Percentiles rank a stretch among this genome's conserved stretches.
Conservation (phyloP, 768 basidiomycete species). For the Hysterangium stoloniferum region DNA sequence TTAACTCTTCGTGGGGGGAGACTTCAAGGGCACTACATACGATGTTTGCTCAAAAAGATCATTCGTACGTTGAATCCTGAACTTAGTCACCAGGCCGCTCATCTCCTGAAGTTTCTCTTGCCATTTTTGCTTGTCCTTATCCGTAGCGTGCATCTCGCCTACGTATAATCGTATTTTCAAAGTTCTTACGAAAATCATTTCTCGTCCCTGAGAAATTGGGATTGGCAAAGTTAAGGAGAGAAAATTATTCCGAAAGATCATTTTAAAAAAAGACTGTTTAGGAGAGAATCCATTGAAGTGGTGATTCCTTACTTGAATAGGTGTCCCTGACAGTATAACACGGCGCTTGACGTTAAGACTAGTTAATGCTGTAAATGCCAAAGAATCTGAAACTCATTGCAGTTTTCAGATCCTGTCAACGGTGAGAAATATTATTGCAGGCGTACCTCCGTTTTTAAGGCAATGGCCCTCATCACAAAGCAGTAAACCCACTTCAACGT, state of each 20-base stretch:
- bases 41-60: slow-evolving; percentile 90
- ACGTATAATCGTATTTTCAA: slow-evolving; percentile 83
- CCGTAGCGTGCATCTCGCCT: slow-evolving; percentile 88
- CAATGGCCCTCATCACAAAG: slow-evolving; percentile 97
- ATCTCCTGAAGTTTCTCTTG: slow-evolving; percentile 91
- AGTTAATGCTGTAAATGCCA: slow-evolving; percentile 81
- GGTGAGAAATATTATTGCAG: slow-evolving; percentile 17
- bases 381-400: slow-evolving; percentile 60
- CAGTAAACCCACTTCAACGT: slow-evolving; percentile 81
- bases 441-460: slow-evolving; percentile 95
- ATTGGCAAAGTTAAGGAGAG: slow-evolving; percentile 87
- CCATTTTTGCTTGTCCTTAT: slow-evolving; percentile 65
- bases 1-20: no score
- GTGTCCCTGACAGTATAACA: slow-evolving; percentile 91
- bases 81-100: slow-evolving; percentile 78
- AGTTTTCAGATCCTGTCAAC: slow-evolving; percentile 2
- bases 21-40: slow-evolving; percentile 41
- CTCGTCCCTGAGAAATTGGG: slow-evolving; percentile 84
- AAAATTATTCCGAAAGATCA: slow-evolving; percentile 91
- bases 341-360: slow-evolving; percentile 79
- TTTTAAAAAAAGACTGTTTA: slow-evolving; percentile 43
- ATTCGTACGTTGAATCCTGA: slow-evolving; percentile 92
- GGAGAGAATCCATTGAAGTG: slow-evolving; percentile 9
- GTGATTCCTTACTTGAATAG: slow-evolving; percentile 57
- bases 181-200: slow-evolving; percentile 91